Evolutionary conservation across 331 rosid genomes (phyloP), one percentile per base, ranked within the genome.

Genomic region (Spiraea crenata): DNA sequence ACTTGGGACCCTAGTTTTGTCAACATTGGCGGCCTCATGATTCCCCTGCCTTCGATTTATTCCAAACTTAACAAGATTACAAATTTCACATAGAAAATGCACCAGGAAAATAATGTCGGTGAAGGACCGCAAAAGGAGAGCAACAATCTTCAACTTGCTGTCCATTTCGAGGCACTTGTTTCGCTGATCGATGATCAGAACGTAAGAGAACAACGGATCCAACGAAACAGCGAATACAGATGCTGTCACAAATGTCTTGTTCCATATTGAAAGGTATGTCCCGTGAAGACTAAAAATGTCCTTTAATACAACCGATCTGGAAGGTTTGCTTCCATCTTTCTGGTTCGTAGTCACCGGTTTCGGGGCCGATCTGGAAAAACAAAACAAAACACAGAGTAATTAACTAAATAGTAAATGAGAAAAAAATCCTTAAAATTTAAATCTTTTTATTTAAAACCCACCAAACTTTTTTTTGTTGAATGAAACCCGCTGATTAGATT

Each of bases 181-280:
- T 0, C 64, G 19, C 10, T 34, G 40, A 2, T 75, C n/a, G 39
- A 63, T 58, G 38, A 35, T 4, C 2, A 51, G 67, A 35, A 75
- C 11, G 65, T 69, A 55, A 15, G 63, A 57, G 60, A 74, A 69
- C 54, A 74, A 45, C 1, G 80, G 80, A 12, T 76, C 80, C 13
- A 69, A 7, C 19, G 19, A 41, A 3, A 76, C 41, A 5, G 65
- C 80, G 44, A 76, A 15, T 7, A 69, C 60, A 17, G 71, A 70
- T 37, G 71, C 51, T 2, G n/a, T 20, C 13, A 69, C 11, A 9
- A 77, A 35, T 4, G 58, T 51, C 31, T 13, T 39, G 31, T 54
- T 55, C 81, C 81, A 77, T 3, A 1, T 2, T 19, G 20, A 41
- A 46, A 62, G 12, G 20, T 10, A 31, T 0, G 51, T 4, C 9